Conservation (phyloP, 2,329 filamentous ascomycete genomes). For the Colletotrichum salicis region DNA sequence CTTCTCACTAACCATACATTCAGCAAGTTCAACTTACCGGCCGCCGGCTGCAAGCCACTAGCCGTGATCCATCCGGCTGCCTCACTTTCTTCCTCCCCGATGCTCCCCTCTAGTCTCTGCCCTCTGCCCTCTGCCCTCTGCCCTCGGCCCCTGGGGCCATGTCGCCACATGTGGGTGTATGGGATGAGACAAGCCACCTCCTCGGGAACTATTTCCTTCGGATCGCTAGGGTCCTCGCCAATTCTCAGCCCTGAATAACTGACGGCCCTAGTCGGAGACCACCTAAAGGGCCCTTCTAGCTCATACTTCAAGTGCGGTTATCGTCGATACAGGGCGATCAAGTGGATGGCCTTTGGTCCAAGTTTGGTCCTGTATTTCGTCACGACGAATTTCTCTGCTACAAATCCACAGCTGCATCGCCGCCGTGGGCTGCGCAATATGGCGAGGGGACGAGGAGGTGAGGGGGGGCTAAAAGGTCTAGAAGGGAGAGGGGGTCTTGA, state of each 20-base stretch:
- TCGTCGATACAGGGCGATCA: conserved; percentile 24
- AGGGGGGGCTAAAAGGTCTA: conserved; percentile 14
- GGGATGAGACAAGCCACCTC: conserved; percentile 52
- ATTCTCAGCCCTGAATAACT: conserved; percentile 29
- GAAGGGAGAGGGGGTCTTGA: conserved; percentile 27
- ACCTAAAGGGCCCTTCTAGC: conserved; percentile 23
- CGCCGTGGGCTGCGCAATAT: conserved; percentile 22
- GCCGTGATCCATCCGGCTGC: conserved; percentile 18
- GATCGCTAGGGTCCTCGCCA: conserved; percentile 33
- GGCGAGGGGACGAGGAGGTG: conserved; percentile 5
- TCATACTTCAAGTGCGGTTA: conserved; percentile 31
- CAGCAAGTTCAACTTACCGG: conserved; percentile 17
- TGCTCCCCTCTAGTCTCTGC: conserved; percentile 2
- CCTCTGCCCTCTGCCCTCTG: neutral
- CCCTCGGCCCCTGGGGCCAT: conserved; percentile 34
- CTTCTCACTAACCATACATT: conserved; percentile 1
- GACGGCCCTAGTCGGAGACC: conserved; percentile 31
- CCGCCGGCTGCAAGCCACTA: conserved; percentile 16
- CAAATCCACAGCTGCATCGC: conserved; percentile 34
- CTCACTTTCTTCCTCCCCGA: conserved; percentile 32
- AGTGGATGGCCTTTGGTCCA: conserved; percentile 18
- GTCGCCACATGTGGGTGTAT: conserved; percentile 39
- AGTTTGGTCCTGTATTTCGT: conserved; percentile 25
- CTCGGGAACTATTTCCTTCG: conserved; percentile 39
- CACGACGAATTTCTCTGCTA: conserved; percentile 34